phyloP scores from a whole-genome alignment of 768 basidiomycete genomes.

The Neoboletus subvelutipes region DNA sequence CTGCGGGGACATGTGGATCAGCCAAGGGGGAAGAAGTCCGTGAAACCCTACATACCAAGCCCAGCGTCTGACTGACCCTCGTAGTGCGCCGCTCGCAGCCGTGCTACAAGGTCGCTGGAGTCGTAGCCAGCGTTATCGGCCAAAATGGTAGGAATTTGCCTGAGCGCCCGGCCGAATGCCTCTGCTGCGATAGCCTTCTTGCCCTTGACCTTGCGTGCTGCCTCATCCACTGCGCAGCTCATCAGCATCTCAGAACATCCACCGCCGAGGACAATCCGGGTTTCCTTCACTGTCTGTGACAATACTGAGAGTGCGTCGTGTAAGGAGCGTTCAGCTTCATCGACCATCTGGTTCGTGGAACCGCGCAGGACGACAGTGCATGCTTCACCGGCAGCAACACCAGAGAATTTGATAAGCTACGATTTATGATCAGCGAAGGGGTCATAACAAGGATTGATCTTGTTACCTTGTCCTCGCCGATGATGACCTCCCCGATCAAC shows the following conservation, averaged over 20 bases:
- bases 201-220: slow-evolving; percentile 77
- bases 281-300: slow-evolving; percentile 97
- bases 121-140: slow-evolving; percentile 99
- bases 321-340: slow-evolving; percentile 95
- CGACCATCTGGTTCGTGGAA: slow-evolving; percentile 98
- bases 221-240: slow-evolving; percentile 92
- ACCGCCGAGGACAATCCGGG: slow-evolving; percentile 89
- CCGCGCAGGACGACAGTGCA: slow-evolving; percentile 98
- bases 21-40: neutral
- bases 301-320: slow-evolving; percentile 97
- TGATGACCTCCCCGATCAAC: slow-evolving; percentile 97
- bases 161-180: slow-evolving; percentile 82
- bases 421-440: neutral
- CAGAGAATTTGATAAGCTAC: slow-evolving; percentile 98
- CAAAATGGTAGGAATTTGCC: slow-evolving; percentile 94
- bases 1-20: slow-evolving; percentile 37
- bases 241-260: slow-evolving; percentile 99
- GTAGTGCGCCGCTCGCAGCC: slow-evolving; percentile 89
- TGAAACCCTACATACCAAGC: slow-evolving; percentile 57
- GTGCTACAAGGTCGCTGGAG: slow-evolving; percentile 91
- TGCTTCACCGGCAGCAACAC: slow-evolving; percentile 95
- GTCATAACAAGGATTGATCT: neutral
- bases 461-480: slow-evolving; percentile 95
- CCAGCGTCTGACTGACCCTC: slow-evolving; percentile 86
- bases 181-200: slow-evolving; percentile 97